Base-by-base conservation (phyloP, 2,329 filamentous ascomycete genomes). In the Sporothrix euskadiensis region DNA sequence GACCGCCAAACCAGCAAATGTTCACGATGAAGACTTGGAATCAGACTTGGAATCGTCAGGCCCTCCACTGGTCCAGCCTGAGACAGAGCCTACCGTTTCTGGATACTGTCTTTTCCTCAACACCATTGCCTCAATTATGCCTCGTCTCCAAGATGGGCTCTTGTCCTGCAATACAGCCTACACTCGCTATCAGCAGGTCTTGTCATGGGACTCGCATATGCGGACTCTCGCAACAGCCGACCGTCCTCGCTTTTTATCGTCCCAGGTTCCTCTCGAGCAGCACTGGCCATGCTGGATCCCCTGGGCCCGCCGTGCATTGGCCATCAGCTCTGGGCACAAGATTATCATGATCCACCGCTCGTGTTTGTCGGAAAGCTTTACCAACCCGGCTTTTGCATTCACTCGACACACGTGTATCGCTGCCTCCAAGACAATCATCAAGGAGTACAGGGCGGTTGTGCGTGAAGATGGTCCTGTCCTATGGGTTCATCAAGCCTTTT, bases 321-420 rank as follows among this genome's bases (percentile, higher is more conserved):
- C 82, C 12, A 82, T 83, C 35, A 81, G 79, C 0, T 80, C 81
- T 1, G 79, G 79, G 1, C 81, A 83, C 73, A 83, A 83, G 73
- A 82, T 83, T 71, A 83, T 83, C 76, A 82, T 83, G 81, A 82
- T 83, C 26, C 82, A 83, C 73, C 79, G 82, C 3, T 78, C 80
- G 0, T 82, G 82, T 52, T 71, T 83, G 7, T 81, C 81, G 35
- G 78, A 78, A 35, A 81, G 77, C 71, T 79, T 79, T 77, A 79
- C 76, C 71, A 80, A 81, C 49, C 76, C 78, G 0, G 79, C 75
- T 22, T 82, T 81, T 65, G 76, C 71, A 30, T 80, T 80, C 16
- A 81, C 81, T 1, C 77, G 82, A 12, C 75, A 78, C 8, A 83
- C 81, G 0, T 83, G 81, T 68, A 77, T 82, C 14, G 80, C 81